Conservation (phyloP, 2,329 filamentous ascomycete species). For the Phyllosticta capitalensis region DNA sequence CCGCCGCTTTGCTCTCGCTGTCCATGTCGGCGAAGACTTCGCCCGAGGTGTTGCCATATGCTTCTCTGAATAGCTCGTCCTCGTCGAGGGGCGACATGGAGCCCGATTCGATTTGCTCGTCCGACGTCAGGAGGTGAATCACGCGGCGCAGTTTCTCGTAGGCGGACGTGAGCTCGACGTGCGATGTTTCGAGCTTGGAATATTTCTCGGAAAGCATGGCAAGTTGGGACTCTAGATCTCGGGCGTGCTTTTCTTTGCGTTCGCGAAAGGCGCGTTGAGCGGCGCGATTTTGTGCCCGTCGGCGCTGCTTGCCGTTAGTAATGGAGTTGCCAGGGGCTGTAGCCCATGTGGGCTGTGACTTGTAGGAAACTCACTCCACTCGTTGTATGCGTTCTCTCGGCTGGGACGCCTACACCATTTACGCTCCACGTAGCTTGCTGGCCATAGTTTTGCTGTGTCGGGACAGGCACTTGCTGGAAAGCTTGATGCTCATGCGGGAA, state of each 20-base stretch:
- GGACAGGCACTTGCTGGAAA: not conserved
- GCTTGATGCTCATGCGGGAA: not conserved
- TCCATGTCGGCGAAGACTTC: conserved; percentile 17
- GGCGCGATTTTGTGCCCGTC: conserved; percentile 51
- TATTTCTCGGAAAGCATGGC: conserved; percentile 46
- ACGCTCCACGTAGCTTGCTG: not conserved
- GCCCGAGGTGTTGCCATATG: not conserved
- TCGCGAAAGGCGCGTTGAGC: conserved; percentile 54
- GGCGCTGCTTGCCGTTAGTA: conserved; percentile 32
- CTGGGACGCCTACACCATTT: not conserved
- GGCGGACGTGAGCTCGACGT: conserved; percentile 31
- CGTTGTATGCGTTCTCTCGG: conserved; percentile 28
- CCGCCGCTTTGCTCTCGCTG: conserved; percentile 12
- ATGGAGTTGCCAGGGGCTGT: not conserved
- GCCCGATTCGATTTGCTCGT: conserved; percentile 24
- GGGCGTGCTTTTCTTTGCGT: conserved; percentile 55
- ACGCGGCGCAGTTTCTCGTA: conserved; percentile 29
- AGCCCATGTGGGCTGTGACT: not conserved
- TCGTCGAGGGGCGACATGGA: conserved; percentile 25
- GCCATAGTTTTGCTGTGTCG: not conserved
- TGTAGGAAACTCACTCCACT: conserved; percentile 24
- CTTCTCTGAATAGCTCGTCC: conserved; percentile 7
- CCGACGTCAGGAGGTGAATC: conserved; percentile 2
- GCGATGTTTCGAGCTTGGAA: conserved; percentile 46
- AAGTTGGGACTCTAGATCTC: conserved; percentile 51